Conservation (phyloP, 768 basidiomycete species). For the Suillus alpinus region DNA sequence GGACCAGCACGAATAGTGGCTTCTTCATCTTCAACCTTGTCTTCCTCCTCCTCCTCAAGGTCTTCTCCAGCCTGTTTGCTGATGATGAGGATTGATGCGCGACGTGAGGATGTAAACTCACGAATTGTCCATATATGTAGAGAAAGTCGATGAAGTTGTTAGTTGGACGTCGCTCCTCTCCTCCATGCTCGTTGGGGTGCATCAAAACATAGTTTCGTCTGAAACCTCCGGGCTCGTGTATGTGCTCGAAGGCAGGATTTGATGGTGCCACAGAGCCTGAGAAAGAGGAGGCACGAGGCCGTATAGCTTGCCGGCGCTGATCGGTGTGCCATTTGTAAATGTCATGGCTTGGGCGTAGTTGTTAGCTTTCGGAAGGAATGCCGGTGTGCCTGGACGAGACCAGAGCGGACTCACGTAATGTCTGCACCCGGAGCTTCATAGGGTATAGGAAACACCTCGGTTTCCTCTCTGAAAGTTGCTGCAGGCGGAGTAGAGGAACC, state of each 20-base stretch:
- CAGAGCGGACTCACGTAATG: constrained; percentile 69
- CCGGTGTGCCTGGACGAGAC: not conserved
- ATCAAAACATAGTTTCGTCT: constrained; percentile 82
- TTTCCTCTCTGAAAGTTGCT: constrained; percentile 40
- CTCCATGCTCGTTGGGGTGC: constrained; percentile 65
- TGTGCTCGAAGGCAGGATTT: constrained; percentile 85
- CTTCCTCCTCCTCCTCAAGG: constrained; percentile 83
- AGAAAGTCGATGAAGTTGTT: constrained; percentile 95
- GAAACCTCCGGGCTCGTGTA: constrained; percentile 95
- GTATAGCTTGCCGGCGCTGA: constrained; percentile 54
- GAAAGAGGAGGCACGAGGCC: constrained; percentile 71
- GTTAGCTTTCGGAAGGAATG: constrained; percentile 16
- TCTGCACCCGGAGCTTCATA: constrained; percentile 88
- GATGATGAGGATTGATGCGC: constrained; percentile 7
- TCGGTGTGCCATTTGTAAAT: constrained; percentile 95
- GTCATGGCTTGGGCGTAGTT: constrained; percentile 56
- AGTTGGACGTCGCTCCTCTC: constrained; percentile 57
- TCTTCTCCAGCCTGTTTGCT: constrained; percentile 79
- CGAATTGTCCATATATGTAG: constrained; percentile 94
- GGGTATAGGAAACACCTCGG: constrained; percentile 82
- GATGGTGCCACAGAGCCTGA: constrained; percentile 49
- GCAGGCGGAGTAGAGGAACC: constrained; percentile 24
- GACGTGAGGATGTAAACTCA: constrained; percentile 39
- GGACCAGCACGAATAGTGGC: constrained; percentile 28
- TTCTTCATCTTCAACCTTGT: constrained; percentile 58